Evolutionary conservation across 768 basidiomycete genomes (phyloP).

Genomic region (Tricholomella constricta): DNA sequence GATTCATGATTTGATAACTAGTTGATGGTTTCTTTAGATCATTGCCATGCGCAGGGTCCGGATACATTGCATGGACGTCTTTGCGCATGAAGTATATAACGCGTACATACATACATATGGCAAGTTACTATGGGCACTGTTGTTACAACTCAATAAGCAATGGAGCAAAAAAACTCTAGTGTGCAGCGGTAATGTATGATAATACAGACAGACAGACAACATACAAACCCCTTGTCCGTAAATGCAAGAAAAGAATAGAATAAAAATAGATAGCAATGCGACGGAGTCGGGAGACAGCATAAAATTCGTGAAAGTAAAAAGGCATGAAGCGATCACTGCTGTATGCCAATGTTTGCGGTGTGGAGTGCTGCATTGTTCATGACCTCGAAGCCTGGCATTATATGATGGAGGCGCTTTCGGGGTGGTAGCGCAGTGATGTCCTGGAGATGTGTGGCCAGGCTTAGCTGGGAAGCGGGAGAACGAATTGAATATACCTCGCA

Average conservation of each 20-base stretch:
- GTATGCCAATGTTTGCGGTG: constrained; percentile 55
- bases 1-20: neutral
- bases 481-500: constrained; percentile 44
- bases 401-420: constrained; percentile 67
- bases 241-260: constrained; percentile 4
- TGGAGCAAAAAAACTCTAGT: constrained; percentile 8
- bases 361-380: constrained; percentile 55
- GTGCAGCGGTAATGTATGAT: neutral
- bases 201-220: constrained; percentile 3
- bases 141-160: constrained; percentile 14
- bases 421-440: constrained; percentile 57
- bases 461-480: constrained; percentile 17
- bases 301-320: neutral
- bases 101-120: neutral
- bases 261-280: constrained; percentile 15
- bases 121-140: constrained; percentile 6
- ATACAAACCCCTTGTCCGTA: constrained; percentile 4
- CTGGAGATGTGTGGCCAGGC: constrained; percentile 31
- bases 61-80: neutral
- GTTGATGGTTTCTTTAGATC: constrained; percentile 1
- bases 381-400: constrained; percentile 61
- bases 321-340: constrained; percentile 40
- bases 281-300: neutral
- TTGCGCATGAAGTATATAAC: neutral
- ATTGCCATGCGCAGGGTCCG: neutral